Percentiles rank a stretch among this genome's conserved stretches.
Evolutionary conservation across 306 rosid genomes (phyloP).

Genomic region (Myrica gale): DNA sequence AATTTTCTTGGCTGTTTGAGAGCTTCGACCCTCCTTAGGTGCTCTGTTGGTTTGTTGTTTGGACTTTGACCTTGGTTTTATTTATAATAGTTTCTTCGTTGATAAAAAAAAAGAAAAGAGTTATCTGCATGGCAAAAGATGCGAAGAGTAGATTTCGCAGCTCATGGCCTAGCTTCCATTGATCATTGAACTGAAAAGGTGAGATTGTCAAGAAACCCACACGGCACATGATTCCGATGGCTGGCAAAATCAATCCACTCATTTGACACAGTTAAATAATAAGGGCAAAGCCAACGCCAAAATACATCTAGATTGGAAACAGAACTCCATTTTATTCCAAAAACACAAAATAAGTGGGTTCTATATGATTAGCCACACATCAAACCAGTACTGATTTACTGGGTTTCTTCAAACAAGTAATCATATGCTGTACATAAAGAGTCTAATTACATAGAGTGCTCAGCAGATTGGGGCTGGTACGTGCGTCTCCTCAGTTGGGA

Average conservation of each 20-base stretch:
- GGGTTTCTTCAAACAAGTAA: constrained; percentile 4
- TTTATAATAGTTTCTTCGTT: too few relatives aligned
- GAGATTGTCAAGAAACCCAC: background rate
- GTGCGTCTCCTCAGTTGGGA: constrained; percentile 92
- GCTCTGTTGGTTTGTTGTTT: too few relatives aligned
- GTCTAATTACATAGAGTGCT: constrained; percentile 36
- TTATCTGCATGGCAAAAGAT: background rate
- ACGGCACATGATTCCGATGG: too few relatives aligned
- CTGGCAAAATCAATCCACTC: background rate
- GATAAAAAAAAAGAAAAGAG: too few relatives aligned
- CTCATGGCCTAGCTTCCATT: background rate
- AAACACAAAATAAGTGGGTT: background rate
- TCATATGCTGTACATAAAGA: constrained; percentile 9
- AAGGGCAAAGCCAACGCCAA: background rate
- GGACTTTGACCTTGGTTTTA: too few relatives aligned
- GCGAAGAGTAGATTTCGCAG: background rate
- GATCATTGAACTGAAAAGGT: background rate
- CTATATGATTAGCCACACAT: background rate
- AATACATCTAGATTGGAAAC: background rate
- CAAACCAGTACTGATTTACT: background rate
- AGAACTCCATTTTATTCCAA: background rate
- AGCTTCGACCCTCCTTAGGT: too few relatives aligned
- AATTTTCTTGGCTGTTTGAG: too few relatives aligned
- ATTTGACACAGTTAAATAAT: background rate
- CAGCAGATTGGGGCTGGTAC: constrained; percentile 64